These are phyloP conservation scores for Cicer judaicum DNA, from an alignment of 306 rosid genomes.

Conservation along the genomic window DNA sequence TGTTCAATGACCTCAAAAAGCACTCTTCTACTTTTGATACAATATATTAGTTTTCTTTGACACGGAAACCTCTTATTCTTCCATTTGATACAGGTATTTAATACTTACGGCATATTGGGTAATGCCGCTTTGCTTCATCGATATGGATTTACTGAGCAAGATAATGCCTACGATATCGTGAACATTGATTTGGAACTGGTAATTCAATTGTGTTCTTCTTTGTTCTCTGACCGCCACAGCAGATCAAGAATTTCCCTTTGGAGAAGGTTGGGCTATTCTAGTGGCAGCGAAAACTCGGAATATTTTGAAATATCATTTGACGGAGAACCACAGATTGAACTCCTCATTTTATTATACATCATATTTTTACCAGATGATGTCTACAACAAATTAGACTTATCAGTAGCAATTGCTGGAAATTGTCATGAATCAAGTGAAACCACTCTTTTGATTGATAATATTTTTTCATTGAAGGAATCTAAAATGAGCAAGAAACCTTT, in stretches of 20 bases:
- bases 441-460: constrained; percentile 43
- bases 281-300: constrained; percentile 61
- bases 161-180: constrained; percentile 75
- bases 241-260: constrained; percentile 77
- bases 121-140: constrained; percentile 96
- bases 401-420: constrained; percentile 52
- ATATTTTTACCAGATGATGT: constrained; percentile 64
- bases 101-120: constrained; percentile 82
- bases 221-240: constrained; percentile 66
- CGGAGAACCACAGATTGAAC: constrained; percentile 87
- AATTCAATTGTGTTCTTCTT: constrained; percentile 66
- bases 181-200: constrained; percentile 84
- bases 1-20: constrained; percentile 15
- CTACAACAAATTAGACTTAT: constrained; percentile 63
- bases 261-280: constrained; percentile 70
- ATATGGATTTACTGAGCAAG: constrained; percentile 87
- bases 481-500: constrained; percentile 52
- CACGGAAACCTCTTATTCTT: constrained; percentile 20
- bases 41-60: constrained; percentile 1
- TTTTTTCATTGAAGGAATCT: constrained; percentile 38
- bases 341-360: constrained; percentile 60
- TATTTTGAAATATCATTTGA: constrained; percentile 80
- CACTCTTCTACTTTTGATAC: constrained; percentile 7
- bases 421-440: constrained; percentile 48
- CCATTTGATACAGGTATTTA: constrained; percentile 64